Percentiles rank a stretch among this genome's conserved stretches.
Conservation (phyloP, 2,329 filamentous ascomycete genomes). For the Dryadomyces quercus-mongolicae region DNA sequence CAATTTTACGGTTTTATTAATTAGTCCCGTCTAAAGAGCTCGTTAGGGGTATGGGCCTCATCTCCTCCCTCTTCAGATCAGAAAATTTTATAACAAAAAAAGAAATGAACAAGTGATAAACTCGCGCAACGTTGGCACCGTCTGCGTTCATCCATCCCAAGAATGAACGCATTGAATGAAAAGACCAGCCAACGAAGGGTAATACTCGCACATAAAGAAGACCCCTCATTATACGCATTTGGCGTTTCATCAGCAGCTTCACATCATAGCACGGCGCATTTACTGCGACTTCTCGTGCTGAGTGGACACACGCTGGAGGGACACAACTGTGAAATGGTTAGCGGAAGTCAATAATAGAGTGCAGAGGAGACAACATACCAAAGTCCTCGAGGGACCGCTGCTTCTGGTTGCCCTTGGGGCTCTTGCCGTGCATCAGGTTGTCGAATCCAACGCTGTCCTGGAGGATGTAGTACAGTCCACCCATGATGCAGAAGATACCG, state of each 20-base stretch:
- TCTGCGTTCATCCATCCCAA: background rate
- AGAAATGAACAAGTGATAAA: constrained; percentile 16
- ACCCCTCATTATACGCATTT: constrained; percentile 5
- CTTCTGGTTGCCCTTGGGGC: constrained; percentile 68
- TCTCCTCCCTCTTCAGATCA: constrained; percentile 14
- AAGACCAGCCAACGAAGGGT: constrained; percentile 3
- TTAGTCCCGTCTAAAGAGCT: constrained; percentile 24
- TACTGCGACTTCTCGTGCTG: constrained; percentile 84
- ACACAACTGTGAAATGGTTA: constrained; percentile 57
- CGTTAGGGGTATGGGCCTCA: constrained; percentile 14
- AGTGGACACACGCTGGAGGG: constrained; percentile 78
- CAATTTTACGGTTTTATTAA: constrained; percentile 29
- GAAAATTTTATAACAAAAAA: constrained; percentile 23
- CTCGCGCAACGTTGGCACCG: constrained; percentile 1
- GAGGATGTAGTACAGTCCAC: constrained; percentile 63
- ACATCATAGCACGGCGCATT: constrained; percentile 12
- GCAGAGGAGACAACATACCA: constrained; percentile 41
- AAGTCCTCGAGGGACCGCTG: constrained; percentile 83
- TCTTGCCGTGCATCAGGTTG: constrained; percentile 88
- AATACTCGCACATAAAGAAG: constrained; percentile 11
- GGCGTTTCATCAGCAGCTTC: constrained; percentile 19
- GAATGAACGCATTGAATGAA: background rate
- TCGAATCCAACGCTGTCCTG: constrained; percentile 74
- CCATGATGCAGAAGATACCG: constrained; percentile 71
- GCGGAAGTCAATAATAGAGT: background rate